Base-by-base conservation (phyloP, 2,329 filamentous ascomycete species). In the Exophiala phaeomuriformis region DNA sequence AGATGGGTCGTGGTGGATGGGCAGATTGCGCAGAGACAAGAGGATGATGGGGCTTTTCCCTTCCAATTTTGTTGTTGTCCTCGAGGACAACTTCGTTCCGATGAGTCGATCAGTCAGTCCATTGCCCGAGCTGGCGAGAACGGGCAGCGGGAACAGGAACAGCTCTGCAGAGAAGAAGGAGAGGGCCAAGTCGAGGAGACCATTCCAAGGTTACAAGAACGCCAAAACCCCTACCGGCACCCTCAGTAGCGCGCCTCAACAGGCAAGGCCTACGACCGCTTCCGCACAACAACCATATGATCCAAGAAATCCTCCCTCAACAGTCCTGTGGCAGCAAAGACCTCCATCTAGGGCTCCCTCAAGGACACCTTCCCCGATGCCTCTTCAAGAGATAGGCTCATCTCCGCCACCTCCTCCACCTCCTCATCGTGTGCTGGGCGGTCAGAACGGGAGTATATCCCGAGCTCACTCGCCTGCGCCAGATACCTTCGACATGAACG, bases 1-100 rank as follows among this genome's bases (percentile, higher is more conserved):
- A 59, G 93, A 98, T 72, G 93, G 93, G 49, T 90, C 88, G 44
- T 98, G 93, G 93, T 98, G 93, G 93, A 95, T 90, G 72, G 93
- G 93, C 45, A 83, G 91, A 59, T 73, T 98, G 67, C 88, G 85
- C 67, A 83, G 93, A 63, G 93, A 98, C 72, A 85, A 87, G 69
- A 83, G 90, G 66, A 90, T 91, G 65, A 85, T 96, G 64, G 93
- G 93, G 50, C 77, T 93, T 19, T 98, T 98, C 66, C 93, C 93
- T 0, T 96, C 90, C 65, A 98, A 98, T 72, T 98, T 98, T 67
- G 93, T 98, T 67, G 82, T 94, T 68, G 80, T 98, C 4, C 79
- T 98, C 32, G 86, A 88, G 51, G 83, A 93, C 55, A 81, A 83
- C 68, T 97, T 94, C 68, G 84, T 88, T 53, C 93, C 93, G 10